Evolutionary conservation across 345 rosid species (phyloP).

Genomic region (Excoecaria cochinchinensis): DNA sequence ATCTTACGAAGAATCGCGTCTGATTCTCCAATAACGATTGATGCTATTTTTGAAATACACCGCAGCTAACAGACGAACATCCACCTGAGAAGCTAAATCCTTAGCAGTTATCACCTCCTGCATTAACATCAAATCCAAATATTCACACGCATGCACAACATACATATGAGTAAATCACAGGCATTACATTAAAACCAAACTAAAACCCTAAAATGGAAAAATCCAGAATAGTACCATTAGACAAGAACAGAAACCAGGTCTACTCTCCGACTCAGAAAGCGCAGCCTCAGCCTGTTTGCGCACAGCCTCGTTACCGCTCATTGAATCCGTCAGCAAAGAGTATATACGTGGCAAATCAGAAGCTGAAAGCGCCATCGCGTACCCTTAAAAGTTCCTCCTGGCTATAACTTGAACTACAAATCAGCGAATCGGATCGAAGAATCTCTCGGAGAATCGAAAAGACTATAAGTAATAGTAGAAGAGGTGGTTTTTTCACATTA

Average conservation of each 20-base stretch:
- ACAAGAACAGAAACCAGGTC: constrained; percentile 95
- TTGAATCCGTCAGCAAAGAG: constrained; percentile 73
- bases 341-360: constrained; percentile 83
- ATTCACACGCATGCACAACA: constrained; percentile 3
- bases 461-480: neutral
- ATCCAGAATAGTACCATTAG: constrained; percentile 60
- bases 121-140: constrained; percentile 18
- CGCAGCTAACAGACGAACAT: constrained; percentile 88
- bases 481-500: neutral
- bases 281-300: constrained; percentile 91
- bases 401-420: constrained; percentile 7
- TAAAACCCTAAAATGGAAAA: constrained; percentile 31
- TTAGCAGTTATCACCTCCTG: constrained; percentile 91
- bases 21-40: constrained; percentile 81
- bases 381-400: neutral
- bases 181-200: constrained; percentile 5
- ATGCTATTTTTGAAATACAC: constrained; percentile 91
- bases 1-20: constrained; percentile 74
- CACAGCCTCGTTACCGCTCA: constrained; percentile 78
- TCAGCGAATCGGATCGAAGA: constrained; percentile 43
- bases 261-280: constrained; percentile 76
- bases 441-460: constrained; percentile 3
- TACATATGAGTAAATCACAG: neutral
- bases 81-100: constrained; percentile 83
- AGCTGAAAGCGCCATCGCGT: constrained; percentile 79